These are phyloP conservation scores for Borovskyia barvae DNA, from an alignment of 208 protist genomes.

Conservation along the genomic window DNA sequence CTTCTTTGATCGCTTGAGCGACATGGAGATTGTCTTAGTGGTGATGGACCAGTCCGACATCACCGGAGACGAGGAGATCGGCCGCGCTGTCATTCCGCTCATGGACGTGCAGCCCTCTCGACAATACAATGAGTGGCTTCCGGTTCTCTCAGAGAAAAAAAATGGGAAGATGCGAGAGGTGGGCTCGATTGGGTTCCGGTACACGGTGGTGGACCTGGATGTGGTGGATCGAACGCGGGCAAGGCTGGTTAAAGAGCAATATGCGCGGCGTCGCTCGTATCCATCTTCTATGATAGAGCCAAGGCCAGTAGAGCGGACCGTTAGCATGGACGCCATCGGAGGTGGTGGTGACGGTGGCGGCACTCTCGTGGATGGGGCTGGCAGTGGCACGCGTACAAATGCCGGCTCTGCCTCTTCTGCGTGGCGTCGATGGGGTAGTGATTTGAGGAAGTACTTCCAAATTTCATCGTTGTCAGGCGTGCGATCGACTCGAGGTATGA, in stretches of 20 bases:
- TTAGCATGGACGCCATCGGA: too few relatives aligned
- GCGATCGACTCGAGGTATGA: neutral
- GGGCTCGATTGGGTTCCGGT: slow-evolving; percentile 79
- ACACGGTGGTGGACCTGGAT: slow-evolving; percentile 61
- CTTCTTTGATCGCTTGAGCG: slow-evolving; percentile 43
- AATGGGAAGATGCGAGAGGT: slow-evolving; percentile 26
- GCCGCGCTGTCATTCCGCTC: slow-evolving; percentile 57
- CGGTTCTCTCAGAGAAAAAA: slow-evolving; percentile 30
- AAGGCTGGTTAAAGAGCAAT: slow-evolving; percentile 25
- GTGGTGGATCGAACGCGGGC: slow-evolving; percentile 54
- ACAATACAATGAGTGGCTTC: slow-evolving; percentile 73
- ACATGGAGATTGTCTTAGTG: slow-evolving; percentile 51
- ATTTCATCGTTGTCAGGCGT: neutral
- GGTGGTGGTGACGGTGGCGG: slow-evolving; percentile 1
- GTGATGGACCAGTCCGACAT: slow-evolving; percentile 82
- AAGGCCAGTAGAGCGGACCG: too few relatives aligned
- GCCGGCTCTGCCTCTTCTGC: neutral
- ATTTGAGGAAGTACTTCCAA: slow-evolving; percentile 18
- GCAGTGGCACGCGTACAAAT: neutral
- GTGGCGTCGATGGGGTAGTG: slow-evolving; percentile 11
- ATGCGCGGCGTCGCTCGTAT: neutral
- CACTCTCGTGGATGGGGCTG: neutral
- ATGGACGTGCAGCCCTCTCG: slow-evolving; percentile 29
- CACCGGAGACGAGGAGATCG: slow-evolving; percentile 59
- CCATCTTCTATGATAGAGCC: slow-evolving; percentile 3